A percentile compares a stretch with the other conserved stretches of the same genome.
phyloP scores from a whole-genome alignment of 75 land plant genomes.

The Sequoia sempervirens region DNA sequence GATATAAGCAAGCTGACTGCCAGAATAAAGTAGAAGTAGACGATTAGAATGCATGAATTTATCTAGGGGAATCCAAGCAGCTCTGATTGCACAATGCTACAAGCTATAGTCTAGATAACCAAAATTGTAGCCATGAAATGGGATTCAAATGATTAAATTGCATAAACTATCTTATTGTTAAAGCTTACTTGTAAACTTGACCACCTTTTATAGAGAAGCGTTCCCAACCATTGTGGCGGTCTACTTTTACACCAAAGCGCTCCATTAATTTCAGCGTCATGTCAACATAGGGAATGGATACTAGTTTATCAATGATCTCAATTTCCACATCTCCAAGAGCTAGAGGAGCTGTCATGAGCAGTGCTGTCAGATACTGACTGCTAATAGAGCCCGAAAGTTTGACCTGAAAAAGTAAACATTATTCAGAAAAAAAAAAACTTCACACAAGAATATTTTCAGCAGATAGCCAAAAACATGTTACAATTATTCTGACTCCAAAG shows the following conservation, averaged over 20 bases:
- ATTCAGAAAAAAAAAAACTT: slow-evolving; percentile 1
- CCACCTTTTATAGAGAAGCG: slow-evolving; percentile 73
- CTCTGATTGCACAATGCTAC: neutral
- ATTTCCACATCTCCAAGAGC: slow-evolving; percentile 90
- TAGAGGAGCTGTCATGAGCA: slow-evolving; percentile 93
- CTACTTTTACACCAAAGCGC: slow-evolving; percentile 79
- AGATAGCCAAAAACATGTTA: neutral
- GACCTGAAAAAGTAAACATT: slow-evolving; percentile 52
- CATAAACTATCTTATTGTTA: neutral
- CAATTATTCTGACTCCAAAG: neutral
- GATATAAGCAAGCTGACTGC: too few species aligned
- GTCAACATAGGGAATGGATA: slow-evolving; percentile 95
- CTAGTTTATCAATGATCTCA: slow-evolving; percentile 89
- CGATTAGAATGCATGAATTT: neutral
- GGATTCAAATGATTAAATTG: neutral
- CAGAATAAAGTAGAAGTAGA: neutral
- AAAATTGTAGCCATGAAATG: neutral
- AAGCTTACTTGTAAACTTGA: slow-evolving; percentile 90
- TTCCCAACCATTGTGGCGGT: slow-evolving; percentile 73
- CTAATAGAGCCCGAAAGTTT: slow-evolving; percentile 94
- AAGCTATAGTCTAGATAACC: neutral
- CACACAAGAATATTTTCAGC: neutral
- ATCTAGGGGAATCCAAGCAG: neutral
- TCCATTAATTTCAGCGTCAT: slow-evolving; percentile 97
- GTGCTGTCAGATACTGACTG: slow-evolving; percentile 88